Conservation (phyloP, 768 basidiomycete genomes). For the Trichaptum fuscoviolaceum region DNA sequence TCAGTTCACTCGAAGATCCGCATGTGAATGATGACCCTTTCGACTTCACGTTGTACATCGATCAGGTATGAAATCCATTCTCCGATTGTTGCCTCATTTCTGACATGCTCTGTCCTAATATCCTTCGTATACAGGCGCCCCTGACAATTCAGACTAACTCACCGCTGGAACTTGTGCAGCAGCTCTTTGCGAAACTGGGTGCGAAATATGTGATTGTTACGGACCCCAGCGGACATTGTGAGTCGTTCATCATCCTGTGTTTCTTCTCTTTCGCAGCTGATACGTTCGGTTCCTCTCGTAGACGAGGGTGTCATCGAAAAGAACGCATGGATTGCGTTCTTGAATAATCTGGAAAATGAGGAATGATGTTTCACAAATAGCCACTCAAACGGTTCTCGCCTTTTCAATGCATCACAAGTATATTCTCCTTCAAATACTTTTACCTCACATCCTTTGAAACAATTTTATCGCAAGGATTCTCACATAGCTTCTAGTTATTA, state of each 20-base stretch:
- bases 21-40: slow-evolving; percentile 44
- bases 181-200: slow-evolving; percentile 91
- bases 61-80: slow-evolving; percentile 49
- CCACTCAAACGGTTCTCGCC: neutral
- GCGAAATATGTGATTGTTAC: slow-evolving; percentile 85
- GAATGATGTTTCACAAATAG: neutral
- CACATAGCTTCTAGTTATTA: no score
- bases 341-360: slow-evolving; percentile 62
- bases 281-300: slow-evolving; percentile 22
- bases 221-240: slow-evolving; percentile 79
- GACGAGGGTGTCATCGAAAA: slow-evolving; percentile 92
- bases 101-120: slow-evolving; percentile 11
- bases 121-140: slow-evolving; percentile 56
- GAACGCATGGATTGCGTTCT: slow-evolving; percentile 88
- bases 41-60: slow-evolving; percentile 88
- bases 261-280: neutral
- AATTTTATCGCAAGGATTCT: no score
- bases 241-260: slow-evolving; percentile 23
- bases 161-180: slow-evolving; percentile 88
- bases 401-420: neutral
- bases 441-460: neutral
- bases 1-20: slow-evolving; percentile 53
- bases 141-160: slow-evolving; percentile 78
- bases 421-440: neutral
- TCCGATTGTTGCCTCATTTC: neutral